These are phyloP conservation scores for Bimuria novae-zelandiae DNA, from an alignment of 2,329 filamentous ascomycete species.

Conservation along the genomic window DNA sequence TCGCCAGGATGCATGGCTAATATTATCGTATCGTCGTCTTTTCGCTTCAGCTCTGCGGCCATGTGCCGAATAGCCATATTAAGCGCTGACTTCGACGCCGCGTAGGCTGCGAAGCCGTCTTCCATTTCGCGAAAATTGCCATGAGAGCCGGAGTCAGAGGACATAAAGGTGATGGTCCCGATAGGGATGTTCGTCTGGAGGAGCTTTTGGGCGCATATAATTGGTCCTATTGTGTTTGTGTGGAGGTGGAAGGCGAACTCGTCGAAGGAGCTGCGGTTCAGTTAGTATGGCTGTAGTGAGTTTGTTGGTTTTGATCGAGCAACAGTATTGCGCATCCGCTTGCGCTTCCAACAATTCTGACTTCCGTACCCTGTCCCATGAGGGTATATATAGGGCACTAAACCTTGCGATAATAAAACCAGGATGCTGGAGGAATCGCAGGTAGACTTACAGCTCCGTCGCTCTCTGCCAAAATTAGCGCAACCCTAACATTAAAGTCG, in stretches of 20 bases:
- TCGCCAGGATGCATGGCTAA: slow-evolving; percentile 63
- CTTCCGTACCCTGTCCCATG: too few relatives aligned
- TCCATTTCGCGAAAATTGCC: slow-evolving; percentile 58
- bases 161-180: slow-evolving; percentile 60
- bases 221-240: slow-evolving; percentile 64
- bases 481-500: slow-evolving; percentile 7
- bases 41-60: slow-evolving; percentile 59
- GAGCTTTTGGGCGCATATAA: slow-evolving; percentile 59
- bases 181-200: slow-evolving; percentile 54
- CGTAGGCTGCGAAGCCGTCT: slow-evolving; percentile 63
- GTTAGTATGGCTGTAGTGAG: too few relatives aligned
- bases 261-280: slow-evolving; percentile 52
- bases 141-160: slow-evolving; percentile 60
- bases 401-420: too few relatives aligned
- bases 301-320: too few relatives aligned
- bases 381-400: too few relatives aligned
- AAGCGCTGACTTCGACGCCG: slow-evolving; percentile 61
- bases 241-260: slow-evolving; percentile 60
- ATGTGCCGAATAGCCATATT: slow-evolving; percentile 62
- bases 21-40: slow-evolving; percentile 55
- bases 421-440: too few relatives aligned
- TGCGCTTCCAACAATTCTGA: too few relatives aligned
- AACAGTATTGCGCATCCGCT: too few relatives aligned
- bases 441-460: slow-evolving; percentile 52
- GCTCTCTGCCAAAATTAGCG: slow-evolving; percentile 51